These are phyloP conservation scores for Trichophyton benhamiae DNA, from an alignment of 2,329 filamentous ascomycete species.

Conservation along the genomic window DNA sequence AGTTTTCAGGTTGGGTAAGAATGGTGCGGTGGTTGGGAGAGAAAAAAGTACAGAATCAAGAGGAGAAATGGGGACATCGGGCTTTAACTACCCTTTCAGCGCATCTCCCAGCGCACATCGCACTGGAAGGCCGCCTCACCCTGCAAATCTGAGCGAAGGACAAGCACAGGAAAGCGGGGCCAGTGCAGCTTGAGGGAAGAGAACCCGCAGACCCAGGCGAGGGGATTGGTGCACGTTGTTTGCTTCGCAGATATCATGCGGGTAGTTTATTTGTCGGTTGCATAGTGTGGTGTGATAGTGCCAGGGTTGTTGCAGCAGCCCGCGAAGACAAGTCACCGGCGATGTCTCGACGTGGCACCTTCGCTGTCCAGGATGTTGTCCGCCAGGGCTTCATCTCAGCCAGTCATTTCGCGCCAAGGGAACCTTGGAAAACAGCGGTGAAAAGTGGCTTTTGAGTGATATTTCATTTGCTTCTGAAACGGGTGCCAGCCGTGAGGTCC, in stretches of 20 bases:
- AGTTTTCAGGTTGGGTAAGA: constrained; percentile 4
- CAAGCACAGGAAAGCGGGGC: constrained; percentile 1
- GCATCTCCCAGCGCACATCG: constrained; percentile 1
- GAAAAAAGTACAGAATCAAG: constrained; percentile 4
- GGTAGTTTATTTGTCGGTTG: constrained; percentile 2
- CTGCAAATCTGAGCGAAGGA: not conserved
- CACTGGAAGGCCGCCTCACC: not conserved
- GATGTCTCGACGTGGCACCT: constrained; percentile 3
- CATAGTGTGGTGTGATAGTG: not conserved
- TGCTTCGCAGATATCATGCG: not conserved
- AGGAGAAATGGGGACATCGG: constrained; percentile 16
- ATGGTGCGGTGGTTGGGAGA: constrained; percentile 5
- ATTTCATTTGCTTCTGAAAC: constrained; percentile 1
- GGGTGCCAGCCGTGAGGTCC: not conserved
- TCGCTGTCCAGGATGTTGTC: not conserved
- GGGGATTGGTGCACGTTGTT: constrained; percentile 2
- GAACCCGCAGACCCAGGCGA: not conserved
- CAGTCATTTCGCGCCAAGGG: constrained; percentile 2
- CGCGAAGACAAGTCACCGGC: not conserved
- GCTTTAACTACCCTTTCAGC: constrained; percentile 12
- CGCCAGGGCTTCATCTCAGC: not conserved
- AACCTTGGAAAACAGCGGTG: not conserved
- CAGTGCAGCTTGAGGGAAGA: not conserved
- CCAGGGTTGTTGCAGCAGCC: not conserved
- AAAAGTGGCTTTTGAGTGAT: not conserved